Evolutionary conservation across 169 alveolate genomes (phyloP).

Genomic region (Perkinsus olseni): DNA sequence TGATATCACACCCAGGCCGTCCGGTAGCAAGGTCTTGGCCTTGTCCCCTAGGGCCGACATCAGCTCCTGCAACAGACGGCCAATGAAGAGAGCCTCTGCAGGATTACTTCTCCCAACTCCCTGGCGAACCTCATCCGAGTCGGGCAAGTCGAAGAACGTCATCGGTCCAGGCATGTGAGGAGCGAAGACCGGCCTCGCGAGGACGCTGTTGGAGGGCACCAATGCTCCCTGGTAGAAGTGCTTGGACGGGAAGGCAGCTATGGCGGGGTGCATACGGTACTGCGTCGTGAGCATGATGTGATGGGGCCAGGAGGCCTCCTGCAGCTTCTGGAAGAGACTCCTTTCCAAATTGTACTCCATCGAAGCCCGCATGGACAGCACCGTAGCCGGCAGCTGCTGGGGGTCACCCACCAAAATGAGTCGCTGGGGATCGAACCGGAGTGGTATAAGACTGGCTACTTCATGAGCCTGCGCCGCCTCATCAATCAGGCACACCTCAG

Average conservation of each 20-base stretch:
- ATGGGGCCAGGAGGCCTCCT: background rate
- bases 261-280: slow-evolving; percentile 68
- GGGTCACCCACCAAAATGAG: slow-evolving; percentile 68
- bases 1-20: background rate
- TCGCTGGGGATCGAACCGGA: slow-evolving; percentile 51
- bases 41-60: background rate
- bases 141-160: background rate
- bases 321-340: slow-evolving; percentile 35
- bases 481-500: slow-evolving; percentile 49
- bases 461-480: slow-evolving; percentile 69
- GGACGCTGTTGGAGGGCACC: background rate
- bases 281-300: slow-evolving; percentile 36
- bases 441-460: slow-evolving; percentile 28
- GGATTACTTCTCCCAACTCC: background rate
- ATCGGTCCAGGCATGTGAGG: background rate
- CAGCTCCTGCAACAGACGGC: background rate
- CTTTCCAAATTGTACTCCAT: slow-evolving; percentile 26
- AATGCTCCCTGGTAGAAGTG: slow-evolving; percentile 48
- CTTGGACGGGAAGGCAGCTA: slow-evolving; percentile 55
- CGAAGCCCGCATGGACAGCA: slow-evolving; percentile 40
- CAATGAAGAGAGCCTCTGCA: background rate
- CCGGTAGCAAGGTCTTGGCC: background rate
- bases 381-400: slow-evolving; percentile 69
- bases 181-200: background rate
- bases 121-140: background rate